A percentile compares a stretch with the other conserved stretches of the same genome.
Evolutionary conservation across 1,284 basidiomycete genomes (phyloP).

Genomic region (Apiotrichum porosum): DNA sequence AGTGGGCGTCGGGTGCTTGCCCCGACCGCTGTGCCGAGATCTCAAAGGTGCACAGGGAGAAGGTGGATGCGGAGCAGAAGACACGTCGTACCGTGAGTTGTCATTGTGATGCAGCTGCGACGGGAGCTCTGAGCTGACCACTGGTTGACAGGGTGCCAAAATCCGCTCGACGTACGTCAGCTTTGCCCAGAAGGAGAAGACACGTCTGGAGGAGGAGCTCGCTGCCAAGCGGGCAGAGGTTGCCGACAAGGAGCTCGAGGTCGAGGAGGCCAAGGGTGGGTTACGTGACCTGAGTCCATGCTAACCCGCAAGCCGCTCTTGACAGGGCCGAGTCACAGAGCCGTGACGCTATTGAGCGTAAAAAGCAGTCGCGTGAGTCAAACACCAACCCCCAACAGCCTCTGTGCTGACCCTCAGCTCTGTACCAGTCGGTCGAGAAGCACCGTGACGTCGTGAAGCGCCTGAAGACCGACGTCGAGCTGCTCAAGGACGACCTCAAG

Average conservation of each 20-base stretch:
- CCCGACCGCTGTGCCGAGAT: constrained; percentile 71
- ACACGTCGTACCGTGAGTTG: constrained; percentile 67
- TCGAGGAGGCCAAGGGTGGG: constrained; percentile 40
- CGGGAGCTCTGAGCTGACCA: background rate
- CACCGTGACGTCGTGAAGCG: constrained; percentile 73
- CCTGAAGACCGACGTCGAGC: constrained; percentile 65
- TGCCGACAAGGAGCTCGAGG: constrained; percentile 59
- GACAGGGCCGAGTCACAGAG: constrained; percentile 33
- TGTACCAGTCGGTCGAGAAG: constrained; percentile 69
- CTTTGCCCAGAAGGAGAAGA: constrained; percentile 81
- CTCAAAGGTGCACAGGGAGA: constrained; percentile 64
- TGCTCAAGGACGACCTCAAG: constrained; percentile 67
- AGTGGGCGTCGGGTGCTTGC: constrained; percentile 65
- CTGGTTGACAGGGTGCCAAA: constrained; percentile 67
- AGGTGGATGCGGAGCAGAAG: constrained; percentile 66
- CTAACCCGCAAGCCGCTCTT: constrained; percentile 29
- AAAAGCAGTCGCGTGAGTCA: constrained; percentile 79
- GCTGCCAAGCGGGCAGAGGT: constrained; percentile 57
- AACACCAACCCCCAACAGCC: too few species aligned
- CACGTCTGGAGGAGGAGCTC: constrained; percentile 62
- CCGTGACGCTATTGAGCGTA: constrained; percentile 59
- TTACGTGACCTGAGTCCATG: background rate
- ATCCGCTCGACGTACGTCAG: constrained; percentile 82
- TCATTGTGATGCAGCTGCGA: too few species aligned
- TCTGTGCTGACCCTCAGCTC: constrained; percentile 53